These are phyloP conservation scores for Rubroshorea leprosula DNA, from an alignment of 345 rosid species.

Conservation along the genomic window DNA sequence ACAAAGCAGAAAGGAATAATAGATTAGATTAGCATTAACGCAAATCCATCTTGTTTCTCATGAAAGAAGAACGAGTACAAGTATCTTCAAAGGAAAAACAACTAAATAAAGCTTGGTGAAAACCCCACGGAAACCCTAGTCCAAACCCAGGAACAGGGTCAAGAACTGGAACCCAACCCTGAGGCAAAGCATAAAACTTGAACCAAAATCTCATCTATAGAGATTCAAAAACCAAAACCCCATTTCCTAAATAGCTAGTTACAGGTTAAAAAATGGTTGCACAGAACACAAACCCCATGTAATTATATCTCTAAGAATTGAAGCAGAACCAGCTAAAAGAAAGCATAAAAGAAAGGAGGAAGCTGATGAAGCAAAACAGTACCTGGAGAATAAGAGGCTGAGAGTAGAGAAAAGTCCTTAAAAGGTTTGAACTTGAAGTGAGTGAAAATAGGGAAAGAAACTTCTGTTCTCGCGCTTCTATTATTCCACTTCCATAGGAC, in stretches of 20 bases:
- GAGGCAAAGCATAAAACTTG: not conserved
- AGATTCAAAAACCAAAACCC: not conserved
- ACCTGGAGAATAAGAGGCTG: not conserved
- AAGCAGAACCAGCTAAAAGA: not conserved
- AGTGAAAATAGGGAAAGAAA: not conserved
- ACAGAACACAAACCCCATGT: not conserved
- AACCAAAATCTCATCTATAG: not conserved
- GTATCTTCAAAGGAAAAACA: not conserved
- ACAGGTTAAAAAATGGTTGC: not conserved
- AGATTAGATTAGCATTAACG: not conserved
- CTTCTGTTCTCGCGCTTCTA: not conserved
- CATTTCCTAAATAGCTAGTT: not conserved
- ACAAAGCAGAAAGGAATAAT: not conserved
- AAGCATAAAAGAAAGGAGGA: not conserved
- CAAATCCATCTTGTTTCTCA: not conserved
- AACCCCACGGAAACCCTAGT: not conserved
- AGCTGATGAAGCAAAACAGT: not conserved
- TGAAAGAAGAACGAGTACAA: not conserved
- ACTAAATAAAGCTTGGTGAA: not conserved
- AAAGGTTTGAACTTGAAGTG: not conserved
- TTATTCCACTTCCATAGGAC: constrained; percentile 1
- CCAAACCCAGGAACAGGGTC: not conserved
- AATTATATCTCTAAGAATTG: not conserved
- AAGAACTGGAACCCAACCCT: not conserved
- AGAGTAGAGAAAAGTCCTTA: not conserved